Conservation (phyloP, 805 yeast genomes). For the Metschnikowia similis region DNA sequence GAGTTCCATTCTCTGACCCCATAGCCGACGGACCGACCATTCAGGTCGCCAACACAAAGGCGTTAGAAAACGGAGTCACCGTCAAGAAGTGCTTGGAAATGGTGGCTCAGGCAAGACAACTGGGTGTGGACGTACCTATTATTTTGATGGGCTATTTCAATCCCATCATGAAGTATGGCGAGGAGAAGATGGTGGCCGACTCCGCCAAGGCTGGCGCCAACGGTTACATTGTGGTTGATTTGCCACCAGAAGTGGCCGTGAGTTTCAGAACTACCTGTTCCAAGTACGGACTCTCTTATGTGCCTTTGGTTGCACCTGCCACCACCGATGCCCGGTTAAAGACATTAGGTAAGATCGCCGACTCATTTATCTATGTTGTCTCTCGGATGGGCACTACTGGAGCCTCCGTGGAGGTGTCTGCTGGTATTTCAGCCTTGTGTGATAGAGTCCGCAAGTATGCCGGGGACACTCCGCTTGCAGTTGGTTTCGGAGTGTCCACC, state of each 20-base stretch:
- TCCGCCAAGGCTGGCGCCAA: conserved; percentile 88
- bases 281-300: conserved; percentile 67
- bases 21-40: conserved; percentile 98
- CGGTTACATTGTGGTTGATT: conserved; percentile 90
- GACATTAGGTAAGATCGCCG: conserved; percentile 79
- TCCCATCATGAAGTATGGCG: conserved; percentile 88
- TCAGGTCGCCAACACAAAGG: conserved; percentile 80
- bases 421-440: conserved; percentile 64
- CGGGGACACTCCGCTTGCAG: conserved; percentile 70
- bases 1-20: conserved; percentile 96
- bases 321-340: conserved; percentile 87
- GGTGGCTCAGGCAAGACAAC: conserved; percentile 68
- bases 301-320: conserved; percentile 95
- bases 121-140: conserved; percentile 85
- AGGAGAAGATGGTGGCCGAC: conserved; percentile 71
- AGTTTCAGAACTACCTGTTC: conserved; percentile 74
- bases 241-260: conserved; percentile 97
- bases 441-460: conserved; percentile 70
- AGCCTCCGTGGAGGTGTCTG: conserved; percentile 61
- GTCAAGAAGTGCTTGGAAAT: conserved; percentile 65
- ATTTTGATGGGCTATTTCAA: conserved; percentile 97
- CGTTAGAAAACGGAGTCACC: conserved; percentile 79
- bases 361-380: conserved; percentile 93
- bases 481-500: conserved; percentile 95
- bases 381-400: conserved; percentile 99